Conservation (phyloP, 345 rosid genomes). For the Corchorus olitorius region DNA sequence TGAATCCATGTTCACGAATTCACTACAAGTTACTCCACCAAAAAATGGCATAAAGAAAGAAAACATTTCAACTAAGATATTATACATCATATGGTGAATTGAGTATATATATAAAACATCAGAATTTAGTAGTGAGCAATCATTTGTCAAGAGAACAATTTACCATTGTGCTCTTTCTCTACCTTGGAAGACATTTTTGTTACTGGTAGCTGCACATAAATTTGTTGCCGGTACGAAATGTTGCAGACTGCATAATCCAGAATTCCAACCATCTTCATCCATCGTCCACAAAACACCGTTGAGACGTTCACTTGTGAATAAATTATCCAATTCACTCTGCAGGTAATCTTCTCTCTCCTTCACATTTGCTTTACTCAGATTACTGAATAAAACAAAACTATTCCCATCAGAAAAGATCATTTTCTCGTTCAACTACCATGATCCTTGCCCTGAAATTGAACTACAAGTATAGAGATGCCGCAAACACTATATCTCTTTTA, state of each 20-base stretch:
- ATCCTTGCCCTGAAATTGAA: background rate
- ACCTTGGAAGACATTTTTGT: background rate
- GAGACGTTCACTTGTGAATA: background rate
- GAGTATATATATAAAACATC: background rate
- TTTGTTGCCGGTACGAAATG: background rate
- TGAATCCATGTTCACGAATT: background rate
- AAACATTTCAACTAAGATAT: background rate
- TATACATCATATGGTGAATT: background rate
- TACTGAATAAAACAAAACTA: background rate
- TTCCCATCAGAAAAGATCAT: background rate
- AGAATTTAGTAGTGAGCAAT: background rate
- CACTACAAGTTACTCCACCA: constrained; percentile 1
- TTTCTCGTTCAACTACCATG: background rate
- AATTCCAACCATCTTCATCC: background rate
- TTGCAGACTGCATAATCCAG: background rate
- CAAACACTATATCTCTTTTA: constrained; percentile 96
- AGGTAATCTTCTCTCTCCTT: background rate
- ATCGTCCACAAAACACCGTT: background rate
- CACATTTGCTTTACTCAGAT: background rate
- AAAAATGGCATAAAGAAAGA: background rate
- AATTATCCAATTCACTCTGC: background rate
- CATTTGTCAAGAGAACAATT: background rate
- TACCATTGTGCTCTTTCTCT: background rate
- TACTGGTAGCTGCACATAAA: background rate
- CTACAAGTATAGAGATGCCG: constrained; percentile 89